Evolutionary conservation across 352 stramenopile species (phyloP).

Genomic region (Globisporangium rhizosaccharum): DNA sequence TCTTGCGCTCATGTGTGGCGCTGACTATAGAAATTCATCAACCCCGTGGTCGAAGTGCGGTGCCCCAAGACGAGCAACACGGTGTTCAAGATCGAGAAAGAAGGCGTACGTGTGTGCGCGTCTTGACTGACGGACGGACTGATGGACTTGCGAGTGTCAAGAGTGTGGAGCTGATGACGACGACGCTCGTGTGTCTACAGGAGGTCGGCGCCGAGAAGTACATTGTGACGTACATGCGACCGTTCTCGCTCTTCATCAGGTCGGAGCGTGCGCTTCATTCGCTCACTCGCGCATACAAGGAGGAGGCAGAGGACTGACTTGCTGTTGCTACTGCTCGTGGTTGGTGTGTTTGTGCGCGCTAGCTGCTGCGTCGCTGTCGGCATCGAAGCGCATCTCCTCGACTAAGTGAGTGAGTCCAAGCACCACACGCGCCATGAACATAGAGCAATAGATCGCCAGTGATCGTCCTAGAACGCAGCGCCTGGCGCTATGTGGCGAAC

Average conservation of each 20-base stretch:
- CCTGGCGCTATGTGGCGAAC: no score
- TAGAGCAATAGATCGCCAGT: not conserved
- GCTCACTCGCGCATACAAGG: no score
- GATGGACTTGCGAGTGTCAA: not conserved
- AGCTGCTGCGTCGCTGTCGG: conserved; percentile 72
- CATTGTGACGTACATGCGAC: conserved; percentile 68
- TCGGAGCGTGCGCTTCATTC: conserved; percentile 8
- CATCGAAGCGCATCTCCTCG: conserved; percentile 59
- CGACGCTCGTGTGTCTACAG: conserved; percentile 14
- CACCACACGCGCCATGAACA: no score
- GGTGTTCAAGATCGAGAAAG: conserved; percentile 77
- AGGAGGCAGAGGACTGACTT: not conserved
- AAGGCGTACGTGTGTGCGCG: conserved; percentile 36
- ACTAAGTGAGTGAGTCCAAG: not conserved
- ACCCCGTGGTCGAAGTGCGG: conserved; percentile 64
- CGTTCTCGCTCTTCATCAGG: conserved; percentile 79
- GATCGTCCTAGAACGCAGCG: not conserved
- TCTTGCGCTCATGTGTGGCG: not conserved
- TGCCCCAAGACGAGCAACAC: conserved; percentile 63
- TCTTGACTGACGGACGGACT: not conserved
- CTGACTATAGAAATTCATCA: conserved; percentile 68
- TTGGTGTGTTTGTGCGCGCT: conserved; percentile 4
- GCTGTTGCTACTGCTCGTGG: not conserved
- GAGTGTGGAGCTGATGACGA: not conserved
- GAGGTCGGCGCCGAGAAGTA: conserved; percentile 66